Evolutionary conservation across 192 early-diverging fungal species (phyloP), one percentile per base, ranked within the genome.

Genomic region (Dimargaris cristalligena): DNA sequence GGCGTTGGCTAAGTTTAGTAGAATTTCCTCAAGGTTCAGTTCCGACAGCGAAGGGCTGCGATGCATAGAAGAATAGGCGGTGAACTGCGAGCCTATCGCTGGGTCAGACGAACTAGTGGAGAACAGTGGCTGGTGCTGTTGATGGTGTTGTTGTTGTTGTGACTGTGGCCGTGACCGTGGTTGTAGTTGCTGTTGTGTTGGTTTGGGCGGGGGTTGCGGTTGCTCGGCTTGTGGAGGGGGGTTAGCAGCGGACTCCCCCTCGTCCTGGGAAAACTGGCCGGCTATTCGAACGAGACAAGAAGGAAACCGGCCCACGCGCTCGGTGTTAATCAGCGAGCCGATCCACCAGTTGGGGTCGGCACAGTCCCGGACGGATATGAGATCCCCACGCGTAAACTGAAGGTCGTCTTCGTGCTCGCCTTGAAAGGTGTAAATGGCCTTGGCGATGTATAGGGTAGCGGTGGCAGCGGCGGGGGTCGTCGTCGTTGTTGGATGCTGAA

Each of bases 261-360:
- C 8, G 47, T 6, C 47, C 47, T n/a, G 10, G 54, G 25, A 34
- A 29, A 33, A 29, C 41, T 59, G 58, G 33, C 45, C 38, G 13
- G 45, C 45, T 20, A 59, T 45, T 1, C 58, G 58, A 8, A 76
- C 74, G 50, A 76, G 61, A 34, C 74, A 76, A 1, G 74, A 70
- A 44, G 74, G 74, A 50, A 76, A 76, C 48, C 72, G 63, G 3
- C 74, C 74, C 44, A 70, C 71, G 61, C 68, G 66, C 45, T 65
- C 62, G 28, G 71, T 71, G 59, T 61, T 63, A 33, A 64, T 49
- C 34, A 70, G 72, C 52, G 63, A 67, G 47, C 74, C 74, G 29
- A 68, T 64, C 74, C 74, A 76, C 74, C 74, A 76, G 63, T 76
- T 76, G 29, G 74, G 68, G 58, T 76, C 74, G 18, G 18, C 22